Evolutionary conservation across 2,329 filamentous ascomycete species (phyloP).

Genomic region (Didymella pomorum): DNA sequence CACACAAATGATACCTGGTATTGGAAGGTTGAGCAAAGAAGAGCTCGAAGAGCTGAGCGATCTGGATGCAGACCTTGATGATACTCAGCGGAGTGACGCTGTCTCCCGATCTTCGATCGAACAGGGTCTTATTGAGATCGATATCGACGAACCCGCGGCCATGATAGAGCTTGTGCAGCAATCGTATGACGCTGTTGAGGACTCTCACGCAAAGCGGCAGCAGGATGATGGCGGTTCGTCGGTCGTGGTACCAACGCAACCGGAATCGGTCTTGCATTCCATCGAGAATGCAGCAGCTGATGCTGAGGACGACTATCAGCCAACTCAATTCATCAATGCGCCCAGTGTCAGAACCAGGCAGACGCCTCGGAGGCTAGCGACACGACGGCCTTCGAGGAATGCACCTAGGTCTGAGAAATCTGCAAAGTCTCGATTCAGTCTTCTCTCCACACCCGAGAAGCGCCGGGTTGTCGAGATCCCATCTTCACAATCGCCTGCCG

Average conservation of each 20-base stretch:
- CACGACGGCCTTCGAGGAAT: not conserved
- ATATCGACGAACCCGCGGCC: not conserved
- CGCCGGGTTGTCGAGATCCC: constrained; percentile 43
- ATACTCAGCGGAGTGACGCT: constrained; percentile 24
- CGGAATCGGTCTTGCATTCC: not conserved
- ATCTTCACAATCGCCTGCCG: constrained; percentile 48
- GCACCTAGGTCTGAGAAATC: constrained; percentile 4
- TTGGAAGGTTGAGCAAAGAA: constrained; percentile 25
- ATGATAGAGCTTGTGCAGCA: not conserved
- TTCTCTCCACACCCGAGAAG: constrained; percentile 46
- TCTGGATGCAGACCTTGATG: constrained; percentile 25
- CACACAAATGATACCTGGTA: constrained; percentile 47
- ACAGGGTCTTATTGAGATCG: constrained; percentile 22
- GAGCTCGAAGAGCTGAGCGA: constrained; percentile 24
- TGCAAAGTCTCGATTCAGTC: constrained; percentile 34
- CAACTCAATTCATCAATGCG: constrained; percentile 40
- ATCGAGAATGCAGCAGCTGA: constrained; percentile 5
- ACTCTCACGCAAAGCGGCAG: not conserved
- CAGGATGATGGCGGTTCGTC: not conserved
- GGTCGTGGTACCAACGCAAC: not conserved
- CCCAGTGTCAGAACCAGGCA: constrained; percentile 26
- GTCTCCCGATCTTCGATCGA: constrained; percentile 30
- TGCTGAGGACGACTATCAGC: constrained; percentile 36
- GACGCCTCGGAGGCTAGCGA: constrained; percentile 9
- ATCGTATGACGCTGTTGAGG: not conserved